Evolutionary conservation across 2,329 filamentous ascomycete species (phyloP).

Genomic region (Albifimbria verrucaria): DNA sequence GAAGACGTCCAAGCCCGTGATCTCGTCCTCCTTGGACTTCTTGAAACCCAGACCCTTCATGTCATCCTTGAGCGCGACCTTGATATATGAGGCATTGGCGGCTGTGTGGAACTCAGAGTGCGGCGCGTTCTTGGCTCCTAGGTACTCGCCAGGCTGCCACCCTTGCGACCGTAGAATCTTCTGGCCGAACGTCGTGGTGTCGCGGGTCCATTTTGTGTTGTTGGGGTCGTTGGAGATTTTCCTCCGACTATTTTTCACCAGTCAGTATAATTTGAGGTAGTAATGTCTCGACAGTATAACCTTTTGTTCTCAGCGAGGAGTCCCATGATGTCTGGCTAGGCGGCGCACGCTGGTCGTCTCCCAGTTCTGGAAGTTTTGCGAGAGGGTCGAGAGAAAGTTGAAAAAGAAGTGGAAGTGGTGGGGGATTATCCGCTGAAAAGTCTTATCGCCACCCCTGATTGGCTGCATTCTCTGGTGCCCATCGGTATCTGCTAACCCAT

Average conservation of each 20-base stretch:
- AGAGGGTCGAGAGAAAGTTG: slow-evolving; percentile 4
- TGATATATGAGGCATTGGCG: slow-evolving; percentile 81
- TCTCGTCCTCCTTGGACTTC: slow-evolving; percentile 68
- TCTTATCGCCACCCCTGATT: no score
- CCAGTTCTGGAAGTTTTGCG: no score
- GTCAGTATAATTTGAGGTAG: slow-evolving; percentile 9
- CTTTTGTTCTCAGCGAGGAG: slow-evolving; percentile 32
- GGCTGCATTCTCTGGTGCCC: no score
- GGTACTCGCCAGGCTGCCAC: slow-evolving; percentile 80
- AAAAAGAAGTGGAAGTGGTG: slow-evolving; percentile 28
- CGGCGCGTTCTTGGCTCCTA: slow-evolving; percentile 73
- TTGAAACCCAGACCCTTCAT: slow-evolving; percentile 86
- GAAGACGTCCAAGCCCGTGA: slow-evolving; percentile 83
- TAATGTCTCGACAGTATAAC: slow-evolving; percentile 9
- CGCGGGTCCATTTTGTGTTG: slow-evolving; percentile 88
- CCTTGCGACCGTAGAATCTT: slow-evolving; percentile 84
- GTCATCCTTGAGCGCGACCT: slow-evolving; percentile 83
- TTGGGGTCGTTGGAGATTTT: slow-evolving; percentile 92
- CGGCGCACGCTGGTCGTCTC: not conserved
- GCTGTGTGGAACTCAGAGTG: slow-evolving; percentile 75
- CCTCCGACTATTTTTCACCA: slow-evolving; percentile 26
- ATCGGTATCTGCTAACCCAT: no score
- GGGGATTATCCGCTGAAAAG: no score
- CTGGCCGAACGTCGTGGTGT: slow-evolving; percentile 81
- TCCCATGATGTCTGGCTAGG: slow-evolving; percentile 25